Conservation (phyloP, 371 early-diverging fungal species). For the Smittium culicis region DNA sequence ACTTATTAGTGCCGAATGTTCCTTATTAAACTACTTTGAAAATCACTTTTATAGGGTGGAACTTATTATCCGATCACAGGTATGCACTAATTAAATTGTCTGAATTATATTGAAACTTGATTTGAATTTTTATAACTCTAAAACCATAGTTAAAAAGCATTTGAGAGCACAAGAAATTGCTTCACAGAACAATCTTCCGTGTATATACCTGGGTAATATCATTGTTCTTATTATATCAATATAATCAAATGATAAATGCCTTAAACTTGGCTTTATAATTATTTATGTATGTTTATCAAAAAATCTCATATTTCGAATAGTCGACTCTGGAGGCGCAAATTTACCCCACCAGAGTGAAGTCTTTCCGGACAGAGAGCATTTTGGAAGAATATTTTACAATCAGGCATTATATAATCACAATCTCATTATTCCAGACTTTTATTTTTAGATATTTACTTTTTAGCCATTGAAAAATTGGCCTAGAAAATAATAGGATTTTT, state of each 20-base stretch:
- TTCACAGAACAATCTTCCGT: conserved; percentile 82
- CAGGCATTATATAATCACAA: conserved; percentile 41
- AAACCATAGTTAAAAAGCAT: conserved; percentile 74
- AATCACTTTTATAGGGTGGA: conserved; percentile 49
- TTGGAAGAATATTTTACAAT: conserved; percentile 94
- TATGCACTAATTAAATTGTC: not conserved
- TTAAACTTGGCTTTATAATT: not conserved
- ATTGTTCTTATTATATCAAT: not conserved
- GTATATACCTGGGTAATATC: conserved; percentile 58
- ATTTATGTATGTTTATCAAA: not conserved
- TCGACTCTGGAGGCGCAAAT: conserved; percentile 95
- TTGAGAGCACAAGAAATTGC: conserved; percentile 96
- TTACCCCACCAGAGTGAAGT: conserved; percentile 90
- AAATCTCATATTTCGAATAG: conserved; percentile 19
- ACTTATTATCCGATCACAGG: conserved; percentile 88
- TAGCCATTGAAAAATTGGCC: no score
- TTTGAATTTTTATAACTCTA: not conserved
- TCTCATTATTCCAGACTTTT: not conserved
- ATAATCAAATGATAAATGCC: not conserved
- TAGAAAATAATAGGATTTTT: not conserved
- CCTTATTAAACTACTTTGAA: no score
- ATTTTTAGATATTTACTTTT: not conserved
- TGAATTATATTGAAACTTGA: not conserved
- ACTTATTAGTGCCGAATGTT: no score
- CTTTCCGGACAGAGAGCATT: conserved; percentile 95